These are phyloP conservation scores for Salvia miltiorrhiza DNA, from an alignment of 257 asterid genomes.

Conservation along the genomic window DNA sequence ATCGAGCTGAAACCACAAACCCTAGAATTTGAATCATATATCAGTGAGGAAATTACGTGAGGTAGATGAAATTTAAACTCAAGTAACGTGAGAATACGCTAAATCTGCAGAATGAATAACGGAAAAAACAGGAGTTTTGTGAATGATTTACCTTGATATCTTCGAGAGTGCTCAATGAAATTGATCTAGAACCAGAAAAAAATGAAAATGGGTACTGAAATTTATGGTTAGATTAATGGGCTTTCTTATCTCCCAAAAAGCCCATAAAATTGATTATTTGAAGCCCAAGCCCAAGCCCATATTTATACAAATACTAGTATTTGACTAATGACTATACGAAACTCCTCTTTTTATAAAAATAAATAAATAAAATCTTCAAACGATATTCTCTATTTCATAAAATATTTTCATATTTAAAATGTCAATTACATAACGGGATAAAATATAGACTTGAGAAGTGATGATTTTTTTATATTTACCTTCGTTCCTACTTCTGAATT, in stretches of 20 bases:
- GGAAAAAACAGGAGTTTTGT: not conserved
- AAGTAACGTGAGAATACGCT: not conserved
- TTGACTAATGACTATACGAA: no score
- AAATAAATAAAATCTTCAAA: no score
- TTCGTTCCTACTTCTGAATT: no score
- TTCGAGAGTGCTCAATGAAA: not conserved
- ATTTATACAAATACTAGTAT: not conserved
- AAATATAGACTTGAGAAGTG: no score
- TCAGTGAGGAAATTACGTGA: not conserved
- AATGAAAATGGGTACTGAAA: not conserved
- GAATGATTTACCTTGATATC: slow-evolving; percentile 9
- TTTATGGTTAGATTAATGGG: not conserved
- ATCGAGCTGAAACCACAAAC: slow-evolving; percentile 2
- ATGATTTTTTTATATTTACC: no score
- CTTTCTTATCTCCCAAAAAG: not conserved
- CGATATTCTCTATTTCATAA: no score
- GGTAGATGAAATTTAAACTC: not conserved
- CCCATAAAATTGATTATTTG: not conserved
- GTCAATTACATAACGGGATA: no score
- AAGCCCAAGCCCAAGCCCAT: not conserved
- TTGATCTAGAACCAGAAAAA: not conserved
- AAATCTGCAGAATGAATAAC: not conserved
- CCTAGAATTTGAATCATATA: slow-evolving; percentile 7
- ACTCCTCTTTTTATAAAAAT: no score
- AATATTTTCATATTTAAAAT: no score